phyloP scores from a whole-genome alignment of 805 yeast genomes.

The Schwanniomyces polymorphus region DNA sequence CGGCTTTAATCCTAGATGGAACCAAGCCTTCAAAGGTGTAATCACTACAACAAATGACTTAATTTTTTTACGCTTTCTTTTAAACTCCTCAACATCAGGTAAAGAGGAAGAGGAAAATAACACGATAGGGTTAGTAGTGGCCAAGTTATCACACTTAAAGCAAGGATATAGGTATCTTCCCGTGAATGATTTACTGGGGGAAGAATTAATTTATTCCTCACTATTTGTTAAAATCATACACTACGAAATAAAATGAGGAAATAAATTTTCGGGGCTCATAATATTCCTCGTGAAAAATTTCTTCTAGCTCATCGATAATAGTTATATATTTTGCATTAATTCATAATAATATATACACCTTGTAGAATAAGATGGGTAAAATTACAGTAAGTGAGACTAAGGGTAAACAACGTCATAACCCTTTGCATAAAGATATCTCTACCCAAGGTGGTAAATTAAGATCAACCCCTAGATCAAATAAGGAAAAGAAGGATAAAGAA shows the following conservation, averaged over 20 bases:
- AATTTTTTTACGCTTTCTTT: slow-evolving; percentile 55
- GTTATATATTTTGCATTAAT: not conserved
- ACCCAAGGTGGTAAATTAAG: slow-evolving; percentile 72
- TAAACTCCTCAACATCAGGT: slow-evolving; percentile 35
- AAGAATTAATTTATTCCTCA: slow-evolving; percentile 58
- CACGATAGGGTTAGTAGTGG: slow-evolving; percentile 58
- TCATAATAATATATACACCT: not conserved
- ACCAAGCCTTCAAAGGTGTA: slow-evolving; percentile 48
- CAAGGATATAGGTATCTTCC: slow-evolving; percentile 84
- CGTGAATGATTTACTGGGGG: slow-evolving; percentile 76
- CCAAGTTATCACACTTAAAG: slow-evolving; percentile 61
- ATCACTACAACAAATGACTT: slow-evolving; percentile 40
- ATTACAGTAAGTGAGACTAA: slow-evolving; percentile 49
- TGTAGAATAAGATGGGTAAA: slow-evolving; percentile 58
- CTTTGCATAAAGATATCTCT: slow-evolving; percentile 76
- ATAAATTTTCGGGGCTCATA: not conserved
- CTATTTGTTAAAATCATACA: slow-evolving; percentile 42
- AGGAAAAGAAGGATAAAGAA: slow-evolving; percentile 37
- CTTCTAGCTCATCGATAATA: slow-evolving; percentile 4
- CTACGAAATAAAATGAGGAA: slow-evolving; percentile 4
- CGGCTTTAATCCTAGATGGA: slow-evolving; percentile 91
- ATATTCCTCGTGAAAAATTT: slow-evolving; percentile 1
- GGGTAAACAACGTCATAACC: slow-evolving; percentile 72
- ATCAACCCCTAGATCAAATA: slow-evolving; percentile 28
- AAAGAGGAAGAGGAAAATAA: slow-evolving; percentile 24